Evolutionary conservation across 2,329 filamentous ascomycete genomes (phyloP), one percentile per base, ranked within the genome.

Genomic region (Sporothrix brasiliensis): DNA sequence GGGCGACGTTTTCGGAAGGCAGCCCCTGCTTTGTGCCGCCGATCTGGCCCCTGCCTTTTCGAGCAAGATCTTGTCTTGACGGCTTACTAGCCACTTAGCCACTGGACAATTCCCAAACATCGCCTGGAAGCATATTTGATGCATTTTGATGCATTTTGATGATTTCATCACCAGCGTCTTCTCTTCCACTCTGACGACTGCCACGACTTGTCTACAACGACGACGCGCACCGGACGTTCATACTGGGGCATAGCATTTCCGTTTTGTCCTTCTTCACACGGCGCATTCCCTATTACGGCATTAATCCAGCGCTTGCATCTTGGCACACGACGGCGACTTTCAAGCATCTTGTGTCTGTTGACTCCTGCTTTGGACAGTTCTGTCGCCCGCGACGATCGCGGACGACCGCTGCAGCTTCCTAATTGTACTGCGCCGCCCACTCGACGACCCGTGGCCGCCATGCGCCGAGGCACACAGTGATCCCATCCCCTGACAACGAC

Each of bases 1-100:
- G 60, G 24, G 58, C 58, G 58, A 61, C 58, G 58, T 47, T 61
- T 61, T 61, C 58, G 58, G 58, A 61, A 47, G 39, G 58, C 39
- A n/a, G 19, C 34, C 34, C 34, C 10, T 21, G 58, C 58, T 21
- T 39, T 60, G 3, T 60, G 47, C 19, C 39, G 19, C 56, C 5
- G 54, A 39, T 39, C 56, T 24, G 39, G 56, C 10, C 34, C 58
- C 24, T 34, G 58, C 39, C 58, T 44, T 44, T 61, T 27, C 34
- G 56, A 19, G 58, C 9, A 47, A 61, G 39, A 63, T 27, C 58
- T 61, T n/a, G 52, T 27, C 58, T 61, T n/a, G 52, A 53, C 52
- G 60, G 39, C 27, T 70, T 21, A 13, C 11, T 14, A 54, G 52
- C 16, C 21, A 54, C 34, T 58, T 14, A 54, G 52, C 16, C 21